Evolutionary conservation across 1,139 yeast species (phyloP).

Genomic region (Yamadazyma atmosphaerica): DNA sequence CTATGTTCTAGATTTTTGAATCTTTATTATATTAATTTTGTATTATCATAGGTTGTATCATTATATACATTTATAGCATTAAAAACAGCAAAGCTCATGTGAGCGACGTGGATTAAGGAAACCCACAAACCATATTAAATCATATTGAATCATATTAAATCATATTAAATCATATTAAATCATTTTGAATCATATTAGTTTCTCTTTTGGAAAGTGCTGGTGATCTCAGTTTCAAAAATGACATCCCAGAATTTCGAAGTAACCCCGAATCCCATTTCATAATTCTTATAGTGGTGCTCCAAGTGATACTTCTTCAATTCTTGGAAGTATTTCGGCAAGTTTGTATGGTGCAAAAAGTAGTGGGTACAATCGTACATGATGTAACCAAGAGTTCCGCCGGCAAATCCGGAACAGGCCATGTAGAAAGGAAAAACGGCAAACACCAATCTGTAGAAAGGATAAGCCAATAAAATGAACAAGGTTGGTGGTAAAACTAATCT

Average conservation of each 20-base stretch:
- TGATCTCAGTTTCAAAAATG: slow-evolving; percentile 73
- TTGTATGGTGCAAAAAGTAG: slow-evolving; percentile 79
- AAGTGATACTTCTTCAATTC: slow-evolving; percentile 84
- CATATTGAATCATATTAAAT: no score
- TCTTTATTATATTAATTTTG: background rate
- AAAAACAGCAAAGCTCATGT: no score
- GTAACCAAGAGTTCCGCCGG: slow-evolving; percentile 95
- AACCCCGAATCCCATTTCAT: slow-evolving; percentile 95
- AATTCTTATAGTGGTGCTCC: slow-evolving; percentile 97
- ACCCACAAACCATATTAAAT: no score
- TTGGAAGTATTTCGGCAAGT: slow-evolving; percentile 73
- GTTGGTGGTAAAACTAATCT: slow-evolving; percentile 97
- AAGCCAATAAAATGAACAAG: slow-evolving; percentile 52
- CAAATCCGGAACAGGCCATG: slow-evolving; percentile 62
- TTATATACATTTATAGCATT: slow-evolving; percentile 2
- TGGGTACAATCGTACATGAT: slow-evolving; percentile 89
- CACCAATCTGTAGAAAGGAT: slow-evolving; percentile 43
- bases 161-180: no score
- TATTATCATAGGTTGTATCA: no score
- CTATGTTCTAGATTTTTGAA: slow-evolving; percentile 6
- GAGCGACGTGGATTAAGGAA: no score
- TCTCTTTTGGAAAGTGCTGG: slow-evolving; percentile 36
- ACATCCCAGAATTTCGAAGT: slow-evolving; percentile 92
- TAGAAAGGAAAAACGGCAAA: slow-evolving; percentile 43
- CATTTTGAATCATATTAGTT: slow-evolving; percentile 14